Evolutionary conservation across 306 rosid species (phyloP).

Genomic region (Cyclanthera cordifolia): DNA sequence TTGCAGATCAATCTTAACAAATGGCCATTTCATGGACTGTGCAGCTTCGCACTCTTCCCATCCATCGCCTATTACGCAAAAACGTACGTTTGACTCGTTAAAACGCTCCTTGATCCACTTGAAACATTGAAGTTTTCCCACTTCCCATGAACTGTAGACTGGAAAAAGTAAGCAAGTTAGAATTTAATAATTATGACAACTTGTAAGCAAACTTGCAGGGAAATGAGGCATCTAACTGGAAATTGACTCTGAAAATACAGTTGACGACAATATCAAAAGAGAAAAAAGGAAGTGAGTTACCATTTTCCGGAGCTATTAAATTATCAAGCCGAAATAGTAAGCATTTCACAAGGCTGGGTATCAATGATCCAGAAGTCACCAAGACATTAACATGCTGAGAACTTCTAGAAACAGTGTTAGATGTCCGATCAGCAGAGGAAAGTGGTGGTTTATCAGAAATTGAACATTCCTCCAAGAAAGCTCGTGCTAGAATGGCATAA

Average conservation of each 20-base stretch:
- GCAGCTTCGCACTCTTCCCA: constrained; percentile 95
- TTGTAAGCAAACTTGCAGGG: background rate
- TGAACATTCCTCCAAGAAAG: constrained; percentile 63
- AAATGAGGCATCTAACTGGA: background rate
- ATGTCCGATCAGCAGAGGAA: constrained; percentile 31
- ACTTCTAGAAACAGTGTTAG: constrained; percentile 24
- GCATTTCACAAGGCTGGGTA: constrained; percentile 88
- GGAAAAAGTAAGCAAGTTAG: constrained; percentile 14
- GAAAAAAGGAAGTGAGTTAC: constrained; percentile 29
- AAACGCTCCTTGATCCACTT: constrained; percentile 69
- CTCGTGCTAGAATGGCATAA: constrained; percentile 39
- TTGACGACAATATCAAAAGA: constrained; percentile 8
- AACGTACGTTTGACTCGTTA: constrained; percentile 51
- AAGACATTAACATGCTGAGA: constrained; percentile 45
- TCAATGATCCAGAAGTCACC: constrained; percentile 83
- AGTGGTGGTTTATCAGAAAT: constrained; percentile 27
- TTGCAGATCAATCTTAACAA: constrained; percentile 55
- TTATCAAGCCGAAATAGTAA: constrained; percentile 65
- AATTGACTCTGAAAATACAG: background rate
- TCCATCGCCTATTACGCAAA: constrained; percentile 83
- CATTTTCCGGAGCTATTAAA: constrained; percentile 50
- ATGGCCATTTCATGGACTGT: constrained; percentile 70
- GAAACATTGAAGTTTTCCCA: constrained; percentile 68
- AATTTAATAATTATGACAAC: background rate
- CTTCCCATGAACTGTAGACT: constrained; percentile 93